Evolutionary conservation across 306 rosid genomes (phyloP), one percentile per base, ranked within the genome.

Genomic region (Coriaria nepalensis): DNA sequence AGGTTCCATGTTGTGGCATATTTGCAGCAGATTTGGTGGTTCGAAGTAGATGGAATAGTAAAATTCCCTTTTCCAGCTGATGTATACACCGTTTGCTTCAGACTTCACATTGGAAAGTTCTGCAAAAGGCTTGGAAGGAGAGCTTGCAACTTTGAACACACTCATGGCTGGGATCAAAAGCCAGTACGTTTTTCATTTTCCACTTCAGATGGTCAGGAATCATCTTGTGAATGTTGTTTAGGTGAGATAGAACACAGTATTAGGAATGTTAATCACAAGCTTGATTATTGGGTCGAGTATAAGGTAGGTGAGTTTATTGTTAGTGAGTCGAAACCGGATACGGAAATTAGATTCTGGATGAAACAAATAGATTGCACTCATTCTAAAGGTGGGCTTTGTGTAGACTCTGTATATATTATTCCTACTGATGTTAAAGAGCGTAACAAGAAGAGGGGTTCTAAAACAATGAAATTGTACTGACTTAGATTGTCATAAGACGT

Each of bases 11-110:
- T 47, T 10, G 78, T 80, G 38, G 92, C 87, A 8, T 80, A 80
- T 68, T 70, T 84, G 69, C 92, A 80, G 72, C 92, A 83, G 59
- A 75, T 84, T 50, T 84, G 94, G 94, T 84, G 94, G 90, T 84
- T 72, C 57, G 92, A 80, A 63, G 86, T 80, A 57, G 93, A 78
- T 48, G 93, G 95, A 39, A 71, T 54, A 62, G 73, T 75, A 37
- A 67, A 61, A 55, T 78, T 81, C 52, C 87, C 84, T 40, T 65
- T 85, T 50, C 87, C 95, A 10, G 80, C 93, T 15, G 87, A 71
- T 73, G 50, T 49, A 57, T 84, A 75, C 50, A 77, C 94, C n/a
- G 66, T 83, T 56, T 69, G 68, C 52, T 77, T 77, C 66, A 69
- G 94, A 69, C 77, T 80, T 61, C 92, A 84, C 71, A 72, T 80